Evolutionary conservation across 768 basidiomycete species (phyloP).

Genomic region (Boletus bicolor): DNA sequence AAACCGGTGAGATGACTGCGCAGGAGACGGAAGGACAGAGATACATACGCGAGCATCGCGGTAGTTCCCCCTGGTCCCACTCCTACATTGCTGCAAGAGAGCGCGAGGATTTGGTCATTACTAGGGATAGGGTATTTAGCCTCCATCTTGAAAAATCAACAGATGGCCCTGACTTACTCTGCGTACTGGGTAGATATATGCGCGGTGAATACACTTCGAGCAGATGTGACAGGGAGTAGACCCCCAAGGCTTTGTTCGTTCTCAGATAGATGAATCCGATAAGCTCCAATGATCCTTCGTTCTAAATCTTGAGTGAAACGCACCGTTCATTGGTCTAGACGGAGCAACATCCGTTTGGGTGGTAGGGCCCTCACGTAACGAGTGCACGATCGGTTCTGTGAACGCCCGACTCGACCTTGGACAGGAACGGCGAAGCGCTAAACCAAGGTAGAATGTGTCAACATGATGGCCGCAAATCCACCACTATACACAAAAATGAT

Average conservation of each 20-base stretch:
- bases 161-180: conserved; percentile 18
- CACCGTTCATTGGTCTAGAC: conserved; percentile 13
- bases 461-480: conserved; percentile 22
- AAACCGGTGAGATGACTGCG: conserved; percentile 7
- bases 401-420: conserved; percentile 7
- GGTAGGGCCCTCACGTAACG: conserved; percentile 22
- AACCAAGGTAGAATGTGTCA: conserved; percentile 26
- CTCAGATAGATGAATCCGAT: conserved; percentile 22
- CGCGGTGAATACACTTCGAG: conserved; percentile 9
- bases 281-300: conserved; percentile 25
- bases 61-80: conserved; percentile 80
- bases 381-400: conserved; percentile 10
- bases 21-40: conserved; percentile 2
- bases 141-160: conserved; percentile 26
- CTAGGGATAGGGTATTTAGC: conserved; percentile 32
- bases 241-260: conserved; percentile 14
- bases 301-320: conserved; percentile 15
- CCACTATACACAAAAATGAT: conserved; percentile 16
- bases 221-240: conserved; percentile 16
- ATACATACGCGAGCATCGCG: conserved; percentile 73
- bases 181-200: conserved; percentile 24
- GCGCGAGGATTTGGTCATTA: conserved; percentile 49
- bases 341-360: conserved; percentile 11
- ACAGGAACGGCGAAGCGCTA: conserved; percentile 12
- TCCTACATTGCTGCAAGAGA: conserved; percentile 71